Evolutionary conservation across 495 filamentous ascomycete genomes (phyloP), one percentile per base, ranked within the genome.

Genomic region (Neurospora africana): DNA sequence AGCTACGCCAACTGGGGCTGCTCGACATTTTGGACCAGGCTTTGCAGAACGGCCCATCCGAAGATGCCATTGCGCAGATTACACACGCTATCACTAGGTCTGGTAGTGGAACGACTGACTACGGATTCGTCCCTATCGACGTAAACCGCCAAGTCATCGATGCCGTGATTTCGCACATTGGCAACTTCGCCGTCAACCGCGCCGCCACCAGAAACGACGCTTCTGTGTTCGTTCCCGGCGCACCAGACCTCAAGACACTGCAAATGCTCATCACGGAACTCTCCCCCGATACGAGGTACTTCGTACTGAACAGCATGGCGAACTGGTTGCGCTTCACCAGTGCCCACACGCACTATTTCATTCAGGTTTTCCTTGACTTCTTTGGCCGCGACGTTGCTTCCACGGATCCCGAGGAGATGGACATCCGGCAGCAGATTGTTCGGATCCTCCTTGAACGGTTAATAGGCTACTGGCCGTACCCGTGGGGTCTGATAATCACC

Each of bases 401-500:
- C 53, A 86, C 88, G 65, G 93, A 96, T 78, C 88, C 90, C 39
- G 90, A 94, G 76, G 91, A 93, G 77, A 87, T 86, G 3, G 92
- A 95, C 70, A 89, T 97, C 69, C 91, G 93, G 37, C 90, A 98
- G 81, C 92, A 96, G 79, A 92, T 98, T 74, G 92, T 92, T 58
- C 89, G 94, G 33, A 89, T 98, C 58, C 82, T 98, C 58, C 81
- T 98, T 6, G 95, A 99, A 84, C 87, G 95, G 44, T 82, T 97
- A 68, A 89, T 95, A 69, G 93, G 94, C 21, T 93, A 92, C 79
- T 93, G 94, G 79, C 95, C 95, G 38, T 96, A 98, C 79, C 94
- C 95, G 17, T 99, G 95, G 95, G 95, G 95, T 19, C 81, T 98
- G 47, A 92, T 98, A 79, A 90, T 97, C 72, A 97, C 93, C 27